phyloP scores from a whole-genome alignment of 805 yeast genomes.

The Maudiozyma bulderi region DNA sequence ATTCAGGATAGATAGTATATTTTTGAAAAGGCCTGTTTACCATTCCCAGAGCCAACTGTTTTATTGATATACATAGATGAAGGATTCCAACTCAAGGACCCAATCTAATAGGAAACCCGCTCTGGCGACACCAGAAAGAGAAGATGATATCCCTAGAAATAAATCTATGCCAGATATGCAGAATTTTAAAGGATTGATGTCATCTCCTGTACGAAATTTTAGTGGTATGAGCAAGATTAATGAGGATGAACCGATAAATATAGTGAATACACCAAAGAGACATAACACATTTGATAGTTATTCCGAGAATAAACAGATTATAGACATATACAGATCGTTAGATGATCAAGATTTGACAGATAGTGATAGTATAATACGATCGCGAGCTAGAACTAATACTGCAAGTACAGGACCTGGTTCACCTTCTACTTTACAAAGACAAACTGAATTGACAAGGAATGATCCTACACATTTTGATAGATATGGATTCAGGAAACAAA shows the following conservation, averaged over 20 bases:
- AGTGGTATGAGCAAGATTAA: neutral
- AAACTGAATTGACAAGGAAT: constrained; percentile 1
- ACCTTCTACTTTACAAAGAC: constrained; percentile 5
- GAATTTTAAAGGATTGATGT: neutral
- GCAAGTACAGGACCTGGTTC: neutral
- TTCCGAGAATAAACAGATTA: neutral
- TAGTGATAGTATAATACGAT: neutral
- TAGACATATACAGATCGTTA: neutral
- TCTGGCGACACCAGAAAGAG: neutral
- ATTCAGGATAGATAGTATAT: no score
- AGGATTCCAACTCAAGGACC: neutral
- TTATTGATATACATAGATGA: neutral
- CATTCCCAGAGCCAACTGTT: no score
- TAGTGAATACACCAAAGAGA: neutral
- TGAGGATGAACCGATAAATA: neutral
- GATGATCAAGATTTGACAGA: neutral
- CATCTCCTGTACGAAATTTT: neutral
- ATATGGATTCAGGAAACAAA: constrained; percentile 80
- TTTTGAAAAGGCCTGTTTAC: no score
- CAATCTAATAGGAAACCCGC: neutral
- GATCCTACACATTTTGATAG: constrained; percentile 42
- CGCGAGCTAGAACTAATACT: neutral
- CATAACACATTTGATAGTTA: neutral
- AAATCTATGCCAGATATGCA: constrained; percentile 1
- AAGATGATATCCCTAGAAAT: neutral